Conservation (phyloP, 2,329 filamentous ascomycete genomes). For the Clathrospora elynae region DNA sequence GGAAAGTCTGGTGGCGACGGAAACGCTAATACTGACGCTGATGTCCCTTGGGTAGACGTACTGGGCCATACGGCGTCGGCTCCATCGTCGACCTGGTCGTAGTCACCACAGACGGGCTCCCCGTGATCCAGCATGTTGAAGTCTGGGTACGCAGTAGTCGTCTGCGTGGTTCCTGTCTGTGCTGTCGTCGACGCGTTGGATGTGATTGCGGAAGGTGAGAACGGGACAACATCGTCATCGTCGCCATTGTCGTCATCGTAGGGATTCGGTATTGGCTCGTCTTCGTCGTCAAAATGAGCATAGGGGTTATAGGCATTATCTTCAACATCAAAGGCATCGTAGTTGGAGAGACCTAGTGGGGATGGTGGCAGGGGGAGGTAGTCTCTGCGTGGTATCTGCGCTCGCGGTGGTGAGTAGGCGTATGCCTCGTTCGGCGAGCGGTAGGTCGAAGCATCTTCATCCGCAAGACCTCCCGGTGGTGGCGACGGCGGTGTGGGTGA, state of each 20-base stretch:
- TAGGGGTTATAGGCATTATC: conserved; percentile 40
- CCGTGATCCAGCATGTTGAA: conserved; percentile 28
- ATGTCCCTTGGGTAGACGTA: conserved; percentile 2
- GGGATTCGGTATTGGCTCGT: conserved; percentile 17
- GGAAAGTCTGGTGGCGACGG: conserved; percentile 29
- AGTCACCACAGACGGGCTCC: conserved; percentile 32
- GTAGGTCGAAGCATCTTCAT: conserved; percentile 15
- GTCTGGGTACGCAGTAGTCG: conserved; percentile 22
- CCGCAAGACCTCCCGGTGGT: conserved; percentile 8
- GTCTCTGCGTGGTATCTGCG: conserved; percentile 27
- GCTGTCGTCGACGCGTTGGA: conserved; percentile 11
- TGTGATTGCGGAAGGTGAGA: conserved; percentile 22
- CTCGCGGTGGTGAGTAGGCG: conserved; percentile 23
- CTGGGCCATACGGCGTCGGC: conserved; percentile 30
- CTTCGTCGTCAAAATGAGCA: conserved; percentile 39
- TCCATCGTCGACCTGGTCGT: conserved; percentile 33
- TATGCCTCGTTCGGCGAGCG: conserved; percentile 45
- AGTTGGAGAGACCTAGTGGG: conserved; percentile 51
- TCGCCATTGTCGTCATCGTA: conserved; percentile 20
- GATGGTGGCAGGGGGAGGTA: conserved; percentile 46
- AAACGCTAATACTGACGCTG: conserved; percentile 4
- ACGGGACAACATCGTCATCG: conserved; percentile 17
- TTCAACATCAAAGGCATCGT: conserved; percentile 51
- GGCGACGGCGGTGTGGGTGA: conserved; percentile 24
- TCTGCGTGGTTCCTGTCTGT: conserved; percentile 8